A percentile compares a stretch with the other conserved stretches of the same genome.
These are phyloP conservation scores for Calonectria pauciramosa DNA, from an alignment of 2,329 filamentous ascomycete species.

Conservation along the genomic window DNA sequence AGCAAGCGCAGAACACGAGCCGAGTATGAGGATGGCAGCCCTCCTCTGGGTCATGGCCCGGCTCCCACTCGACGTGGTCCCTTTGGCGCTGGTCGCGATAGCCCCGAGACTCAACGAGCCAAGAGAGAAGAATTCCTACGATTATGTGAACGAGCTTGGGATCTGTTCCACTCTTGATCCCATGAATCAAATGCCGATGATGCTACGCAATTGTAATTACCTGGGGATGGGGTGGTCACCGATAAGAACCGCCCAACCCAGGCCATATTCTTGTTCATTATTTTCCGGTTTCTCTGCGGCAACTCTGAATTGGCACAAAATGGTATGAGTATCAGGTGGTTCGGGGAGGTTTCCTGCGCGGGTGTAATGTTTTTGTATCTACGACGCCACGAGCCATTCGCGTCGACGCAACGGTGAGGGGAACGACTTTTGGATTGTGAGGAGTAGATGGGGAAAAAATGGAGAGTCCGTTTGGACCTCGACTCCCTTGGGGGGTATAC, in stretches of 20 bases:
- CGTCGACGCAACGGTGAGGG: slow-evolving; percentile 36
- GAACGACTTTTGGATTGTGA: slow-evolving; percentile 11
- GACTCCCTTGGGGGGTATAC: slow-evolving; percentile 11
- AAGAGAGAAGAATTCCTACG: slow-evolving; percentile 95
- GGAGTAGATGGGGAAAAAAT: slow-evolving; percentile 14
- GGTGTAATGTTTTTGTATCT: slow-evolving; percentile 46
- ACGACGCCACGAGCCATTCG: slow-evolving; percentile 45
- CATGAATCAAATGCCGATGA: slow-evolving; percentile 29
- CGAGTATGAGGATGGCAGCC: slow-evolving; percentile 95
- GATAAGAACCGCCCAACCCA: slow-evolving; percentile 20
- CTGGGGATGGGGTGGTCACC: slow-evolving; percentile 13
- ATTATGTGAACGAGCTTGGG: slow-evolving; percentile 92
- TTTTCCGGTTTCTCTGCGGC: slow-evolving; percentile 39
- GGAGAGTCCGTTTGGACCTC: slow-evolving; percentile 9
- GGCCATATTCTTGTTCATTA: slow-evolving; percentile 43
- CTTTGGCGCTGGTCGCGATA: slow-evolving; percentile 86
- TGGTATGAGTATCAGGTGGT: slow-evolving; percentile 35
- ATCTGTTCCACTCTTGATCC: slow-evolving; percentile 90
- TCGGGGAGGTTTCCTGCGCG: slow-evolving; percentile 32
- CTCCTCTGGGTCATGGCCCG: slow-evolving; percentile 84
- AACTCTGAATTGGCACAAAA: slow-evolving; percentile 38
- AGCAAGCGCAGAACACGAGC: slow-evolving; percentile 83
- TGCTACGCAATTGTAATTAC: slow-evolving; percentile 37
- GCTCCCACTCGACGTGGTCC: slow-evolving; percentile 73
- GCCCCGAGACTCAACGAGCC: slow-evolving; percentile 82